A percentile compares a stretch with the other conserved stretches of the same genome.
phyloP scores from a whole-genome alignment of 2,329 filamentous ascomycete species.

The Colletotrichum salicis region DNA sequence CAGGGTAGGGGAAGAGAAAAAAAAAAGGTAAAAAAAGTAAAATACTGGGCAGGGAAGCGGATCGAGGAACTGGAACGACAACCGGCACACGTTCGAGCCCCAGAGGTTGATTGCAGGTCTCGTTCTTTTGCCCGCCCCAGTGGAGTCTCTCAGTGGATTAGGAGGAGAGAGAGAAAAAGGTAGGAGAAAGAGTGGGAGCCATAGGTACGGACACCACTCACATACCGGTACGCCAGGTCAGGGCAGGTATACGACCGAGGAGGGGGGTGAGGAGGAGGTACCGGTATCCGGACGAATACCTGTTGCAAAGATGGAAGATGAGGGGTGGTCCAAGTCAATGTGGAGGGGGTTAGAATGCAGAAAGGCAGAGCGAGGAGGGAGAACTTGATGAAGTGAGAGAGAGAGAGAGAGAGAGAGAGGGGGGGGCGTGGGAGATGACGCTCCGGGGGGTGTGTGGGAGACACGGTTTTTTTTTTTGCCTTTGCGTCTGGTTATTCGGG shows the following conservation, averaged over 20 bases:
- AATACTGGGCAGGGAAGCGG: constrained; percentile 29
- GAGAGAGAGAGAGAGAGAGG: not conserved
- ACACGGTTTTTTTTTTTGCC: constrained; percentile 25
- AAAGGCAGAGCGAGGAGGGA: constrained; percentile 4
- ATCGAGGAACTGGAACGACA: constrained; percentile 33
- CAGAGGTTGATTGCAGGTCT: constrained; percentile 34
- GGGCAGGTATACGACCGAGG: constrained; percentile 30
- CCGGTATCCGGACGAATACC: not conserved
- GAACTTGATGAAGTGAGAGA: not conserved
- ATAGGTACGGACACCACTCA: not conserved
- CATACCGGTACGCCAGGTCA: not conserved
- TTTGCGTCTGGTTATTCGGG: constrained; percentile 33
- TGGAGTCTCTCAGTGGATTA: constrained; percentile 26
- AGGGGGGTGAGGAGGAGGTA: constrained; percentile 3
- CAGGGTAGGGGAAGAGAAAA: constrained; percentile 11
- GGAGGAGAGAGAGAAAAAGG: constrained; percentile 22
- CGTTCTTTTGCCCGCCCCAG: constrained; percentile 24
- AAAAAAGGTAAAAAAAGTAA: constrained; percentile 30
- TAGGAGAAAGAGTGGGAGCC: constrained; percentile 12
- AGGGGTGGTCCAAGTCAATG: constrained; percentile 9
- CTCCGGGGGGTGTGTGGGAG: constrained; percentile 19
- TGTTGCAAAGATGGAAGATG: not conserved
- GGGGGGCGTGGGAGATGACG: constrained; percentile 33
- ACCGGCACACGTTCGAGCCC: constrained; percentile 34
- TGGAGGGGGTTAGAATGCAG: constrained; percentile 15